phyloP scores from a whole-genome alignment of 495 filamentous ascomycete genomes.

The Endocarpon pusillum region DNA sequence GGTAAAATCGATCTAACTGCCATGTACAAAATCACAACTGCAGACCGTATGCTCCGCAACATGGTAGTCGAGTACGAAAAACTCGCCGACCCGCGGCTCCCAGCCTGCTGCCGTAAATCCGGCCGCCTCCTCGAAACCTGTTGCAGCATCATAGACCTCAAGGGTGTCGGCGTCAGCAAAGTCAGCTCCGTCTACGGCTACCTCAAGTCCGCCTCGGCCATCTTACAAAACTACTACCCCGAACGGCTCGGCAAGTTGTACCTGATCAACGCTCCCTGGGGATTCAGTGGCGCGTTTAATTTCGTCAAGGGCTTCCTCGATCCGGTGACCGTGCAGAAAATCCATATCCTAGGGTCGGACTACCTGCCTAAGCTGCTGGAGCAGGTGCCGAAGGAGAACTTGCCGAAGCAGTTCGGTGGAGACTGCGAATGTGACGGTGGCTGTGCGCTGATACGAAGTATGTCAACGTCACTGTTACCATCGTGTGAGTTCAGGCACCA shows the following conservation, averaged over 20 bases:
- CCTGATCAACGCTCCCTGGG: conserved; percentile 95
- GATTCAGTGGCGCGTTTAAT: conserved; percentile 66
- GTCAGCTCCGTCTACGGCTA: conserved; percentile 72
- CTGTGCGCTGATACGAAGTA: no score
- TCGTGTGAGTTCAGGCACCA: no score
- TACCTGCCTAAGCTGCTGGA: conserved; percentile 70
- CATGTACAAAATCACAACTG: conserved; percentile 86
- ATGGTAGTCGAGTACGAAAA: conserved; percentile 95
- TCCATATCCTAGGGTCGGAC: conserved; percentile 65
- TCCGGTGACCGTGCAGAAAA: conserved; percentile 91
- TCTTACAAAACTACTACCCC: conserved; percentile 98
- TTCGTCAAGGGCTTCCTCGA: conserved; percentile 85
- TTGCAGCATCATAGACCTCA: conserved; percentile 92
- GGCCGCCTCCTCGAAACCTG: conserved; percentile 86
- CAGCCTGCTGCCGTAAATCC: conserved; percentile 86
- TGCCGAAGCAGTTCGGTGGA: conserved; percentile 77
- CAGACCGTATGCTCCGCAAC: conserved; percentile 88
- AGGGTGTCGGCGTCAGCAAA: conserved; percentile 74
- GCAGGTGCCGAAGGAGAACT: conserved; percentile 81
- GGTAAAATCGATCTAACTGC: conserved; percentile 80
- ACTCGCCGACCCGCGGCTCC: conserved; percentile 76
- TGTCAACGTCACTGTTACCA: no score
- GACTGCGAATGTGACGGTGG: conserved; percentile 67
- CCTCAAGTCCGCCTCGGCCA: conserved; percentile 56
- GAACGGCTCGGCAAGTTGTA: conserved; percentile 81